These are phyloP conservation scores for Firmiana major DNA, from an alignment of 345 rosid species.

Conservation along the genomic window DNA sequence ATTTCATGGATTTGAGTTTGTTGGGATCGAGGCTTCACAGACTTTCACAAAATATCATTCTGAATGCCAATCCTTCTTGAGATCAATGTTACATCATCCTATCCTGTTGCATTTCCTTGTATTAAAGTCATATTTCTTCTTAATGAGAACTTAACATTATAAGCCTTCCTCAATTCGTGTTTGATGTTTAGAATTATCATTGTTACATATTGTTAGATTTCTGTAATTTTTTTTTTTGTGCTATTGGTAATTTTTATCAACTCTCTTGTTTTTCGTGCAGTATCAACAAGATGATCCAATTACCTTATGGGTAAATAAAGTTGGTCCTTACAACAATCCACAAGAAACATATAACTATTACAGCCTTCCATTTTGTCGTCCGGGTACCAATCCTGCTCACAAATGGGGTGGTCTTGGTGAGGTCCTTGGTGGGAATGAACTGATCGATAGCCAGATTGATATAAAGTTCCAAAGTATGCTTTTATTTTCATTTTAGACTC, in stretches of 20 bases:
- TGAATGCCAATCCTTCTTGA: background rate
- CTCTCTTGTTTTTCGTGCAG: constrained; percentile 40
- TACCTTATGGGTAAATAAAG: constrained; percentile 97
- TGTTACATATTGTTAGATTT: background rate
- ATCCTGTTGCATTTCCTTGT: background rate
- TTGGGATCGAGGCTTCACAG: background rate
- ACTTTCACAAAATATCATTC: background rate
- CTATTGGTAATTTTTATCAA: background rate
- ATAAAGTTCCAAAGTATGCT: constrained; percentile 80
- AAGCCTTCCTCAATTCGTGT: background rate
- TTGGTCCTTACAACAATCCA: constrained; percentile 98
- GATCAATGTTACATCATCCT: background rate
- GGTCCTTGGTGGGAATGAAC: constrained; percentile 99
- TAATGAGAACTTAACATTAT: background rate
- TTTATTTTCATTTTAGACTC: background rate
- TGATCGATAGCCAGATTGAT: constrained; percentile 84
- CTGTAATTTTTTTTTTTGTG: background rate
- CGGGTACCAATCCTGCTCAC: constrained; percentile 58
- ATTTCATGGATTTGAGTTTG: background rate
- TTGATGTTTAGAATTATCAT: background rate
- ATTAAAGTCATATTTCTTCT: background rate
- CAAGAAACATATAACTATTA: constrained; percentile 99
- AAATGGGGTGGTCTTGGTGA: constrained; percentile 99
- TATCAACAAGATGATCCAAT: constrained; percentile 76
- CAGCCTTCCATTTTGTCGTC: constrained; percentile 95